Evolutionary conservation across 2,329 filamentous ascomycete species (phyloP).

Genomic region (Sarocladium brachiariae): DNA sequence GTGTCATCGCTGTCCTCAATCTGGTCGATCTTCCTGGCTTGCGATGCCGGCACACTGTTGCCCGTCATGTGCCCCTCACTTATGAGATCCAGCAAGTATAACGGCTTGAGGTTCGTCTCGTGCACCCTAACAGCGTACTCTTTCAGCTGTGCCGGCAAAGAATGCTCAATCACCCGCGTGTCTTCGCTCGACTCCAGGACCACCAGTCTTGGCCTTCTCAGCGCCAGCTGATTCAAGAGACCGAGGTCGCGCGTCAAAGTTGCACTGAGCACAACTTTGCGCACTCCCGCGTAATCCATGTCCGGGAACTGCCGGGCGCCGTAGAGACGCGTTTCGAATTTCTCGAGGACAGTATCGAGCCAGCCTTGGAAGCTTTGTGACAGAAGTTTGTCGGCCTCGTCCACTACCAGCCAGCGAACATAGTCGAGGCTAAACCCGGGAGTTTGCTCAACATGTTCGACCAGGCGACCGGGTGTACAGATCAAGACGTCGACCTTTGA

Average conservation of each 20-base stretch:
- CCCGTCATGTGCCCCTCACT: conserved; percentile 42
- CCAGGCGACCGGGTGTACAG: conserved; percentile 83
- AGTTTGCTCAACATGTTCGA: conserved; percentile 83
- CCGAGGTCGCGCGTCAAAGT: conserved; percentile 86
- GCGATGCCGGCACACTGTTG: conserved; percentile 12
- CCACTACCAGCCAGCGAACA: conserved; percentile 82
- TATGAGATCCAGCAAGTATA: conserved; percentile 78
- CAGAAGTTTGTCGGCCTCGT: conserved; percentile 88
- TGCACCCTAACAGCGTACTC: conserved; percentile 64
- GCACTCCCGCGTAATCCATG: conserved; percentile 48
- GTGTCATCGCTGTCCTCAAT: conserved; percentile 25
- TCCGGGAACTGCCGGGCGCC: conserved; percentile 47
- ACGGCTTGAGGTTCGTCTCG: conserved; percentile 66
- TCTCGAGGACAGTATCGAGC: conserved; percentile 65
- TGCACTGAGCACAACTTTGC: conserved; percentile 83
- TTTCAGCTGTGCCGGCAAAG: conserved; percentile 54
- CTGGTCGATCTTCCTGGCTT: conserved; percentile 8
- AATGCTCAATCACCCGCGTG: conserved; percentile 40
- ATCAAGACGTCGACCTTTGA: conserved; percentile 83
- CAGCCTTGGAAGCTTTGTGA: conserved; percentile 92
- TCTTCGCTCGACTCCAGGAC: conserved; percentile 54
- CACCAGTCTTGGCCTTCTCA: conserved; percentile 69
- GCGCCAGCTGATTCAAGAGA: conserved; percentile 65
- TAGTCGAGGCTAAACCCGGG: conserved; percentile 72
- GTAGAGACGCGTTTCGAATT: conserved; percentile 42